Conservation (phyloP, 108 stramenopile genomes). For the Nitzschia inconspicua region DNA sequence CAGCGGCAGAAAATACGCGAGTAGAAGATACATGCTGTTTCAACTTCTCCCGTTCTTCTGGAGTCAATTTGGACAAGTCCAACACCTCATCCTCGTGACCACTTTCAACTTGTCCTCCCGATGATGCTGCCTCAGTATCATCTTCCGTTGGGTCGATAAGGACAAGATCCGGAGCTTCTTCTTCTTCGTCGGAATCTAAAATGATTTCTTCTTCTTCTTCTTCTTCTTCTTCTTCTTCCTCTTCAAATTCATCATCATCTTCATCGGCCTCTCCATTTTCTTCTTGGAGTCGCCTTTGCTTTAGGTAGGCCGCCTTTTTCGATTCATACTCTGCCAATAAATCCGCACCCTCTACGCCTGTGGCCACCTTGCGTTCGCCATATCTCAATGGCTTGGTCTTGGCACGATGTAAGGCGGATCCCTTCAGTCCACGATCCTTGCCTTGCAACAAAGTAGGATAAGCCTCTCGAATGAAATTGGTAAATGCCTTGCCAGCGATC, state of each 20-base stretch:
- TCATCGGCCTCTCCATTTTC: conserved; percentile 16
- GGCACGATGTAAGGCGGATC: conserved; percentile 70
- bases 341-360: conserved; percentile 94
- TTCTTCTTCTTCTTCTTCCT: conserved; percentile 41
- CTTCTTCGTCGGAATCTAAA: conserved; percentile 52
- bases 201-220: conserved; percentile 48
- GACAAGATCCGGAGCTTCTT: conserved; percentile 66
- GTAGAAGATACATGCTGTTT: conserved; percentile 75
- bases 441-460: conserved; percentile 87
- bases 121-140: neutral
- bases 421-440: conserved; percentile 88
- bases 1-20: conserved; percentile 77
- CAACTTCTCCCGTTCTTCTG: conserved; percentile 67
- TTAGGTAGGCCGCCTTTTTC: conserved; percentile 43
- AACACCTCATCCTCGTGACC: conserved; percentile 16
- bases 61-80: conserved; percentile 71
- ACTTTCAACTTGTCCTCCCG: conserved; percentile 22
- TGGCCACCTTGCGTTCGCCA: conserved; percentile 75
- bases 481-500: conserved; percentile 88
- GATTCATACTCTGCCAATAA: conserved; percentile 84
- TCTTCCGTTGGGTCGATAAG: conserved; percentile 40
- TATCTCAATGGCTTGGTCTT: conserved; percentile 82
- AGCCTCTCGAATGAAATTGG: conserved; percentile 92
- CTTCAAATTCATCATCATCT: conserved; percentile 36
- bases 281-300: conserved; percentile 16